Base-by-base conservation (phyloP, 768 basidiomycete genomes). In the Stropharia rugosoannulata region DNA sequence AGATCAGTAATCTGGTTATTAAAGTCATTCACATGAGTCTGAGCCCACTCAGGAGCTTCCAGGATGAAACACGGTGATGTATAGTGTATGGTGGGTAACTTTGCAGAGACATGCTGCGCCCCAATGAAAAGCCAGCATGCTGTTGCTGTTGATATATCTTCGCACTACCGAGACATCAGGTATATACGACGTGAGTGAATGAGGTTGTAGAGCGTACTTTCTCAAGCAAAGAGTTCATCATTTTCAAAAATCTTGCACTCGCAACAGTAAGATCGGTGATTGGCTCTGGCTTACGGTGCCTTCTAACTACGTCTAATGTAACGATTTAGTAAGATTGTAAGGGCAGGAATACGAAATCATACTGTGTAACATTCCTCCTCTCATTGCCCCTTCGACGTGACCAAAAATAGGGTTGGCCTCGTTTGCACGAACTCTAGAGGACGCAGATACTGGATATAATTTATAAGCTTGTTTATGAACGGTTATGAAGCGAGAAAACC, bases 51-150 rank as follows among this genome's bases (percentile, higher is more conserved):
- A 0, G 11, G 32, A 3, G 49, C 51, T 6, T 59, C 55, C 19
- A 38, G 38, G 5, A 38, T 2, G 16, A 59, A 47, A 3, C 55
- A 43, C 1, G 58, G 58, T 1, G 50, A 59, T 1, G 58, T 55
- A 19, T 56, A 59, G 18, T 59, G 58, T 2, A 59, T 13, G 1
- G 51, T 19, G 0, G n/a, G 9, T 7, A 38, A 45, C 0, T 8
- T 16, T 15, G 54, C 58, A 7, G 32, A 19, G 15, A 44, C 36
- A 38, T 59, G 58, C 40, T 59, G 58, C 3, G 50, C 55, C 0
- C 58, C 57, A 25, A 59, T 8, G n/a, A 59, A 59, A 5, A 59
- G 27, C 58, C 55, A 59, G n/a, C 58, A 56, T 13, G 44, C 40
- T 0, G 58, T 59, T 8, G 37, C 22, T 0, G 40, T 15, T 5